Conservation (phyloP, 352 stramenopile species). For the Thalassiosira exigua region DNA sequence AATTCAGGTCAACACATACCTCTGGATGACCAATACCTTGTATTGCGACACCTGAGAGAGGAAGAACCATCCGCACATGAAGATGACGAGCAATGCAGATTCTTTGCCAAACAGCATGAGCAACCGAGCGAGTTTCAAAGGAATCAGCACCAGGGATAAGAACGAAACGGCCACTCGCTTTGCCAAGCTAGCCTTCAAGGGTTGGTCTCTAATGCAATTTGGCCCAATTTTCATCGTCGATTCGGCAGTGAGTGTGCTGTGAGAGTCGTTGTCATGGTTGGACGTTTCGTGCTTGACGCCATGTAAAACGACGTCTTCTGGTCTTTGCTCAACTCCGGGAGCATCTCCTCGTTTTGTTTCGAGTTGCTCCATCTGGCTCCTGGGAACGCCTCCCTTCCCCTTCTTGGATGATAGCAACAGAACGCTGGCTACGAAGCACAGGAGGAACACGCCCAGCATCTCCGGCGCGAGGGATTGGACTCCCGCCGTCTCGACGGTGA, state of each 20-base stretch:
- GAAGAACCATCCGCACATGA: slow-evolving; percentile 39
- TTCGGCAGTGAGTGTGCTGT: slow-evolving; percentile 52
- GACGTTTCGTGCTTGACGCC: neutral
- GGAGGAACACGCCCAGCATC: slow-evolving; percentile 40
- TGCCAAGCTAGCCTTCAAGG: neutral
- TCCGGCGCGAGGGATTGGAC: slow-evolving; percentile 32
- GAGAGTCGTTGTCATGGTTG: slow-evolving; percentile 30
- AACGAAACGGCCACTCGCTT: neutral
- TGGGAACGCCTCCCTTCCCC: neutral
- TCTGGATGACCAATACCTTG: slow-evolving; percentile 42
- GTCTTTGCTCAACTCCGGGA: neutral
- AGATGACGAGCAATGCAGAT: slow-evolving; percentile 25
- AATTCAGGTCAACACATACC: slow-evolving; percentile 19
- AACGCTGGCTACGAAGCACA: slow-evolving; percentile 34
- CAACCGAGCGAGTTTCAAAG: slow-evolving; percentile 20
- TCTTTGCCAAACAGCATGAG: slow-evolving; percentile 33
- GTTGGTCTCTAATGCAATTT: neutral
- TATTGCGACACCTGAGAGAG: slow-evolving; percentile 41
- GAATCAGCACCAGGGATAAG: slow-evolving; percentile 16
- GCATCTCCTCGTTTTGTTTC: no score
- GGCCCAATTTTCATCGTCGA: slow-evolving; percentile 45
- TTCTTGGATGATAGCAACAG: slow-evolving; percentile 24
- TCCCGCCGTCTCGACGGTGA: slow-evolving; percentile 37
- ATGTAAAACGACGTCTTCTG: neutral
- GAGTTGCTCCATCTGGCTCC: no score